These are phyloP conservation scores for Cenchrus americanus DNA, from an alignment of 176 grass and related monocot species.

Conservation along the genomic window DNA sequence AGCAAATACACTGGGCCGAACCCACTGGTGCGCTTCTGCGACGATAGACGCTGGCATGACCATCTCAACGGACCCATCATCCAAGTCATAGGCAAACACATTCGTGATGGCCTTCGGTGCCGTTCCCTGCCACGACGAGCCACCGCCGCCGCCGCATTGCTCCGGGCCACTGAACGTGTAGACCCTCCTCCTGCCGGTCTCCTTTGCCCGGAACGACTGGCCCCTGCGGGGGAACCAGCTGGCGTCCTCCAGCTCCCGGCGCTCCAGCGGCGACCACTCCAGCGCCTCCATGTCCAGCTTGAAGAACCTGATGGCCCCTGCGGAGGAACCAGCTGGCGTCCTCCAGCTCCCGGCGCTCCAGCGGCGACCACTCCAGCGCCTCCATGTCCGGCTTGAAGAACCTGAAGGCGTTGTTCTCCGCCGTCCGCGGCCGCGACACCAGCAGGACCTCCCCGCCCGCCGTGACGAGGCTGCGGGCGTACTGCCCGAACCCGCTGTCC, in stretches of 20 bases:
- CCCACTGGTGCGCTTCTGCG: neutral
- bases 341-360: neutral
- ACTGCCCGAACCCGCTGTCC: neutral
- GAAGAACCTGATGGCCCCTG: neutral
- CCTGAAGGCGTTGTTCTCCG: neutral
- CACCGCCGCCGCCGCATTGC: too few relatives aligned
- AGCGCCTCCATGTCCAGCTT: neutral
- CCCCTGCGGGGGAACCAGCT: too few relatives aligned
- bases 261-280: neutral
- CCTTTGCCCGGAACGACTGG: neutral
- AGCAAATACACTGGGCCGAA: neutral
- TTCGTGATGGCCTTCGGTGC: neutral
- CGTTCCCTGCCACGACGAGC: too few relatives aligned
- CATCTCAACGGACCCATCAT: conserved; percentile 4
- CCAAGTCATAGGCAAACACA: neutral
- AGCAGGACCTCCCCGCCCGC: neutral
- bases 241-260: neutral
- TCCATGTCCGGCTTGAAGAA: conserved; percentile 5
- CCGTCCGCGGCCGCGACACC: neutral
- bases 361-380: neutral
- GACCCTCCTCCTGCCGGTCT: neutral
- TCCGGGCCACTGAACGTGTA: neutral
- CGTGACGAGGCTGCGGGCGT: neutral
- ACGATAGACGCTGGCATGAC: neutral
- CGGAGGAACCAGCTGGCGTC: conserved; percentile 14